Base-by-base conservation (phyloP, 2,329 filamentous ascomycete species). In the Phyllosticta citriasiana region DNA sequence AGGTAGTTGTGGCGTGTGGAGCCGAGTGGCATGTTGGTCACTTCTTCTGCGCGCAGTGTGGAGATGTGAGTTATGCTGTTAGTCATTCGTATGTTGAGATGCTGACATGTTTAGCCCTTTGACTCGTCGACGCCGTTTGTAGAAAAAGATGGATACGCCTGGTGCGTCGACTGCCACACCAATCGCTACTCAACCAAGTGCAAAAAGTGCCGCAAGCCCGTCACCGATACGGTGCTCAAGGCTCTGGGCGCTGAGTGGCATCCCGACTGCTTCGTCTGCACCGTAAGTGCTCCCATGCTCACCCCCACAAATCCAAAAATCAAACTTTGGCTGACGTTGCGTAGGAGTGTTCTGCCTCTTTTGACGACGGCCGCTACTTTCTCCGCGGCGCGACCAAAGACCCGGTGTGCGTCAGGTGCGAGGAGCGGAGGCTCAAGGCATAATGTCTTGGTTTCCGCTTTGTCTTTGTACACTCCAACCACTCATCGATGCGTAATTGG, bases 31-130 rank as follows among this genome's bases (percentile, higher is more conserved):
- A 99, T 73, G 89, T 89, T 59, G 94, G 94, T 0, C 94, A 99
- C 76, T 99, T 99, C 78, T 99, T 99, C 82, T 99, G 94, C 71
- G 94, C 94, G 52, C 91, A 99, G 79, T 99, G 94, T 72, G 94
- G 94, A 66, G 93, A 99, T 77, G 77, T 79, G 73, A 63, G 76
- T 68, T 51, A 56, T 22, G 19, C 10, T 10, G 1, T 22, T 14
- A 47, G 14, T 22, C 16, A 5, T 16, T 2, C 47, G 25, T 3
- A 14, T 55, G 25, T 24, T 22, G 25, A 26, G 8, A 10, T 60
- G 40, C 62, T 69, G 64, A 67, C 55, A 22, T 51, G 16, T 22
- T 63, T 58, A 79, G 77, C 84, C 84, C 0, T 87, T 87, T 66
- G 80, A 82, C 64, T 74, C 78, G 0, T 73, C 72, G 3, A 86